Percentiles rank a stretch among this genome's conserved stretches.
phyloP scores from a whole-genome alignment of 768 basidiomycete genomes.

The Rhizopogon vesiculosus region DNA sequence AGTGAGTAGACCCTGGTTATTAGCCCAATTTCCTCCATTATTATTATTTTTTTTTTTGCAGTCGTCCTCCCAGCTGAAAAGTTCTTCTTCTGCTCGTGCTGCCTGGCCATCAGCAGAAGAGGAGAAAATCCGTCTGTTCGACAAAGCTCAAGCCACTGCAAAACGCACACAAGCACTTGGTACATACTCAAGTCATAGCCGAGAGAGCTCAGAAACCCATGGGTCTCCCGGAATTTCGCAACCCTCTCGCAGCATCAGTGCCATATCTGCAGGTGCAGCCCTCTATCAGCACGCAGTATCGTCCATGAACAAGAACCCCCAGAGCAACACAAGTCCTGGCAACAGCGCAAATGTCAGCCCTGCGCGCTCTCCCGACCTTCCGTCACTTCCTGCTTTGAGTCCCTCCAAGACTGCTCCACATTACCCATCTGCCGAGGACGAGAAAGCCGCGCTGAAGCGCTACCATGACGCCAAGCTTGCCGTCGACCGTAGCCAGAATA shows the following conservation, averaged over 20 bases:
- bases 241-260: constrained; percentile 5
- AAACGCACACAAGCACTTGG: constrained; percentile 47
- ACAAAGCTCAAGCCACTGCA: constrained; percentile 65
- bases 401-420: constrained; percentile 32
- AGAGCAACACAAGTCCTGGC: constrained; percentile 15
- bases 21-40: constrained; percentile 8
- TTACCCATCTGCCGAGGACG: constrained; percentile 63
- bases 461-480: constrained; percentile 72
- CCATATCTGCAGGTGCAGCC: constrained; percentile 35
- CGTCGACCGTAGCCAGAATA: constrained; percentile 54
- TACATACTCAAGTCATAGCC: constrained; percentile 21
- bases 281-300: constrained; percentile 44
- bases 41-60: constrained; percentile 7
- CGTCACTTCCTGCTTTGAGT: constrained; percentile 22
- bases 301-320: constrained; percentile 24
- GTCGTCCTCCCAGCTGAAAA: constrained; percentile 10
- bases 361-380: constrained; percentile 25
- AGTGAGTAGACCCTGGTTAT: background rate
- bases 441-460: constrained; percentile 64
- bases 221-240: constrained; percentile 13
- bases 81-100: constrained; percentile 1
- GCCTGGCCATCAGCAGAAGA: constrained; percentile 68
- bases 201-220: constrained; percentile 24
- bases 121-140: constrained; percentile 70
- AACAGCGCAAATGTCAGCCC: constrained; percentile 21